Conservation (phyloP, 768 basidiomycete species). For the Macrolepiota dolichaula region DNA sequence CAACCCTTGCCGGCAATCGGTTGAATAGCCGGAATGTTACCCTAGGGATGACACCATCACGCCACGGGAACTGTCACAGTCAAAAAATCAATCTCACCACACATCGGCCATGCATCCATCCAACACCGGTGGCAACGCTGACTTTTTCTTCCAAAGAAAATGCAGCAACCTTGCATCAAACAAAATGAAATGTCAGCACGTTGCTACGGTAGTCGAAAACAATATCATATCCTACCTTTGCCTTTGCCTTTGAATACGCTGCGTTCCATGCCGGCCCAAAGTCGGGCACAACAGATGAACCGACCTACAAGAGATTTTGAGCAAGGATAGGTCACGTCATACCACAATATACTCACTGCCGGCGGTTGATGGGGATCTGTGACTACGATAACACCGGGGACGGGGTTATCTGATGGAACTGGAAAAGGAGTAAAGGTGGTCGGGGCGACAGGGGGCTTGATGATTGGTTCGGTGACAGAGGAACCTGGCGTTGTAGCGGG, state of each 20-base stretch:
- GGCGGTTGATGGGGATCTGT: conserved; percentile 43
- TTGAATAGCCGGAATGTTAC: conserved; percentile 55
- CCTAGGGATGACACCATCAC: conserved; percentile 23
- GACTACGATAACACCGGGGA: conserved; percentile 12
- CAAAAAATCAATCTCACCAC: conserved; percentile 41
- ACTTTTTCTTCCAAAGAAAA: conserved; percentile 65
- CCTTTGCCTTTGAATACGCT: conserved; percentile 57
- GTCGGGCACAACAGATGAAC: conserved; percentile 37
- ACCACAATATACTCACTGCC: conserved; percentile 30
- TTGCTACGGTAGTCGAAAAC: neutral
- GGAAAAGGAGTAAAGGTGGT: conserved; percentile 57
- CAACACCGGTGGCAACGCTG: conserved; percentile 61
- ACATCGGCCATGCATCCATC: conserved; percentile 63
- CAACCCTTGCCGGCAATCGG: conserved; percentile 41
- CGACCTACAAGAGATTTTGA: conserved; percentile 21
- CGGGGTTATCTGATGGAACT: conserved; percentile 50
- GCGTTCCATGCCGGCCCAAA: conserved; percentile 54
- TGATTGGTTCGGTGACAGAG: conserved; percentile 8
- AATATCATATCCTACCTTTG: conserved; percentile 34
- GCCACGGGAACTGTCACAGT: neutral
- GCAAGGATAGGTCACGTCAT: neutral
- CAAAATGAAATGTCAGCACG: conserved; percentile 12
- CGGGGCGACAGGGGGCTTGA: conserved; percentile 11
- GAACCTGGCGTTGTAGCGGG: conserved; percentile 3
- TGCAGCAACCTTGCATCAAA: conserved; percentile 33